Conservation (phyloP, 257 asterid species). For the Penstemon barbatus region DNA sequence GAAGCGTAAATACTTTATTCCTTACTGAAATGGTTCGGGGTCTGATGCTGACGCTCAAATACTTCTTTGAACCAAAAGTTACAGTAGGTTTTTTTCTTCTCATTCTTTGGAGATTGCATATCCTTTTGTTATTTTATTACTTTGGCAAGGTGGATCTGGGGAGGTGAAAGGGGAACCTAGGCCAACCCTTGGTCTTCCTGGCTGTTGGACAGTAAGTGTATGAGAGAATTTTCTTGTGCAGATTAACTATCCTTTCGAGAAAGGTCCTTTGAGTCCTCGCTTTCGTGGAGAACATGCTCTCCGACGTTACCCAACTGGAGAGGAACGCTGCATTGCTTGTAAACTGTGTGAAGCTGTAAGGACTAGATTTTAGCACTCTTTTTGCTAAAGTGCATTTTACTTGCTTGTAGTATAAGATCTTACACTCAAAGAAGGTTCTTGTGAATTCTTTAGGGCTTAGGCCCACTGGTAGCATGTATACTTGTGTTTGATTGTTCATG, state of each 20-base stretch:
- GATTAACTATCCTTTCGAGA: constrained; percentile 96
- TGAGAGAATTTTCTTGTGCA: constrained; percentile 36
- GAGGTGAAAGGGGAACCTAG: not conserved
- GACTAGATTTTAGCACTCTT: constrained; percentile 11
- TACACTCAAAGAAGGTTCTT: not conserved
- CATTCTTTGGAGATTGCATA: not conserved
- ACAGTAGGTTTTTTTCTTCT: constrained; percentile 54
- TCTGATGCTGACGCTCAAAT: constrained; percentile 73
- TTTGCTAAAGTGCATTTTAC: not conserved
- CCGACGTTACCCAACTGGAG: constrained; percentile 90
- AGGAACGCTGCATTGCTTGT: constrained; percentile 94
- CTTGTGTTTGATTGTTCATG: not conserved
- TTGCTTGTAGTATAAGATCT: not conserved
- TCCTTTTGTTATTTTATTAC: not conserved
- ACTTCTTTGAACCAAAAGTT: constrained; percentile 83
- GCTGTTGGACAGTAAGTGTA: constrained; percentile 6
- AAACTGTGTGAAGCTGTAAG: constrained; percentile 96
- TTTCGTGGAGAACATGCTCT: constrained; percentile 97
- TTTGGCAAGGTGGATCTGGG: not conserved
- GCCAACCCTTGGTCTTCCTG: not conserved
- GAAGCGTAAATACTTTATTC: constrained; percentile 82
- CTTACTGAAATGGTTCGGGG: constrained; percentile 97
- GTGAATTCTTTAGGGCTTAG: not conserved
- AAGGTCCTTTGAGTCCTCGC: constrained; percentile 94
- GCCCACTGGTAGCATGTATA: not conserved